Base-by-base conservation (phyloP, 2,329 filamentous ascomycete species). In the Aulographum hederae region DNA sequence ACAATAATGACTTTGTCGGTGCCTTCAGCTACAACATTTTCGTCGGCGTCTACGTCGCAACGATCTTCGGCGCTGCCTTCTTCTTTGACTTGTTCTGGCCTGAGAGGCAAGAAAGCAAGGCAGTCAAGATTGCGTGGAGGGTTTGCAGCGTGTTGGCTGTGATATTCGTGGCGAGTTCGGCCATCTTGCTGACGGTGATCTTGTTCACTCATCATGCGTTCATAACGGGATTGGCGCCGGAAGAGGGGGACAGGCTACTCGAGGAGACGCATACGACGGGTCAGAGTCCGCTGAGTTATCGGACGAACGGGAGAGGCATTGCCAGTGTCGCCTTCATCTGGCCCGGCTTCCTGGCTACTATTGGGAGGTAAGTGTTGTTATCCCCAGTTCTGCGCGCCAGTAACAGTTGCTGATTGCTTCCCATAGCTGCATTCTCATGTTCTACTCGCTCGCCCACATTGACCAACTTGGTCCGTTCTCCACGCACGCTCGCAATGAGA, bases 61-160 rank as follows among this genome's bases (percentile, higher is more conserved):
- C 60, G 28, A 62, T 71, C 41, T 71, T 72, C 41, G 66, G 66
- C 15, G 58, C 60, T 1, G 67, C 60, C 1, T 71, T 71, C 53
- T 70, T 71, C 53, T 69, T 71, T 47, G 67, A 71, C 42, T 57
- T 72, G 3, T 69, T 70, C 50, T 71, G 65, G 63, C 67, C 67
- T 0, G 64, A 66, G 32, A 56, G 67, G 30, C 45, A 53, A 6
- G 67, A 72, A 37, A 58, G 52, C 3, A 43, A 38, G 14, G 44
- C 52, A 14, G 64, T 70, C 3, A 58, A 60, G 30, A 40, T 58
- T n/a, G 60, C 65, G 1, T 72, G 67, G 67, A 64, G 57, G 41
- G 52, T 62, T 8, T 64, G 56, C 38, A 60, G 61, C 0, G 46
- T 68, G 2, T 43, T 65, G 2, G 51, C 67, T 5, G 59, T 55